These are phyloP conservation scores for Raphanus hybrid DNA, from an alignment of 441 rosid species.

Conservation along the genomic window DNA sequence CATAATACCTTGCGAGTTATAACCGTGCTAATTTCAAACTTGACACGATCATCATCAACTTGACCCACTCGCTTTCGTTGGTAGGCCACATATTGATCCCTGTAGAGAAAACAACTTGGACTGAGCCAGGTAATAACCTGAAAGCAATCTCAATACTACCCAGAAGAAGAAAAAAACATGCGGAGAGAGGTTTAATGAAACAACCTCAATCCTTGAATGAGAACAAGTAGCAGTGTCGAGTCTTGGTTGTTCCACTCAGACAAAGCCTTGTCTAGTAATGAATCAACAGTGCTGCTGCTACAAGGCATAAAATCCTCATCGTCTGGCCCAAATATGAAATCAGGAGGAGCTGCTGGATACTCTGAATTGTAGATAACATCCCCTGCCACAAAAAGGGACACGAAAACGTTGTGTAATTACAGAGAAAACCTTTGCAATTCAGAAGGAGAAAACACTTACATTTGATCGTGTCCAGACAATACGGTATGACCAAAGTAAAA, in stretches of 20 bases:
- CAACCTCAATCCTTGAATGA: constrained; percentile 82
- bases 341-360: constrained; percentile 77
- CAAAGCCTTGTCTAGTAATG: constrained; percentile 46
- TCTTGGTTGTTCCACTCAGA: constrained; percentile 78
- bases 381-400: constrained; percentile 55
- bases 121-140: too few species aligned
- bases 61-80: constrained; percentile 72
- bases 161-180: not conserved
- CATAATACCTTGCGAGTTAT: constrained; percentile 76
- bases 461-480: constrained; percentile 78
- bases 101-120: constrained; percentile 32
- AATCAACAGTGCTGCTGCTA: constrained; percentile 40
- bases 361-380: constrained; percentile 84
- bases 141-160: too few species aligned
- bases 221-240: constrained; percentile 58
- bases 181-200: not conserved
- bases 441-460: constrained; percentile 54
- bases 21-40: constrained; percentile 89
- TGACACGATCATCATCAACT: constrained; percentile 86
- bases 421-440: not conserved
- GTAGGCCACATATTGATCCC: constrained; percentile 68
- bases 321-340: constrained; percentile 79
- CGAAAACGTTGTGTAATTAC: not conserved
- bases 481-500: constrained; percentile 86
- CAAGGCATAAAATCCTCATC: constrained; percentile 81